Evolutionary conservation across 2,329 filamentous ascomycete genomes (phyloP).

Genomic region (Esteya vermicola): DNA sequence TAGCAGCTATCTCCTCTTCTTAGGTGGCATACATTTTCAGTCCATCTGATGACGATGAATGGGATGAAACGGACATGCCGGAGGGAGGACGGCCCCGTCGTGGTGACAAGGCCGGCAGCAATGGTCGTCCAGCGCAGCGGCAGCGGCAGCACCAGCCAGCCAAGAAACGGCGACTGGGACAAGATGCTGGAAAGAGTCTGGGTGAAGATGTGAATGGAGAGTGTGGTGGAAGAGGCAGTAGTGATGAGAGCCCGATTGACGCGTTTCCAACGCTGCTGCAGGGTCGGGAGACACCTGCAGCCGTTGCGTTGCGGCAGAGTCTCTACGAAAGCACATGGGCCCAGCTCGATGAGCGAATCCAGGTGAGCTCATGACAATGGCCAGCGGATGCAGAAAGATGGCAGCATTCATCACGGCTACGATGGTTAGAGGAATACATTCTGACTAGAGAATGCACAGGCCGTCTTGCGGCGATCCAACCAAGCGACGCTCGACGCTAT

Average conservation of each 20-base stretch:
- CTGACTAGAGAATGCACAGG: constrained; percentile 23
- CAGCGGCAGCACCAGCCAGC: background rate
- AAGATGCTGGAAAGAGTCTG: too few relatives aligned
- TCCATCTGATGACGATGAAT: constrained; percentile 25
- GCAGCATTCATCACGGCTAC: background rate
- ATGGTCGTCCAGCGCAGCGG: background rate
- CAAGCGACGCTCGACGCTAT: constrained; percentile 45
- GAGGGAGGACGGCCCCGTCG: background rate
- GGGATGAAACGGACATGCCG: background rate
- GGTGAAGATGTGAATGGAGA: too few relatives aligned
- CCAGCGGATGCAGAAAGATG: background rate
- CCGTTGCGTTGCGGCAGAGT: constrained; percentile 37
- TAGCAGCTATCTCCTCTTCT: too few relatives aligned
- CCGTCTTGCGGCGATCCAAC: constrained; percentile 45
- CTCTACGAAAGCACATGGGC: constrained; percentile 52
- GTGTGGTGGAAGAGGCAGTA: too few relatives aligned
- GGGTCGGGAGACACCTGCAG: constrained; percentile 34
- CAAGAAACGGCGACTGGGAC: background rate
- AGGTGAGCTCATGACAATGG: constrained; percentile 25
- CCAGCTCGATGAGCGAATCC: constrained; percentile 47
- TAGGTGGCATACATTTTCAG: constrained; percentile 51
- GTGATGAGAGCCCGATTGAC: constrained; percentile 7
- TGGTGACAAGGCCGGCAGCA: background rate
- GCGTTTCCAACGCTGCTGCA: constrained; percentile 39
- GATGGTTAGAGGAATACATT: background rate